A percentile compares a stretch with the other conserved stretches of the same genome.
These are phyloP conservation scores for Cladosporium oxysporum DNA, from an alignment of 2,329 filamentous ascomycete species.

Conservation along the genomic window DNA sequence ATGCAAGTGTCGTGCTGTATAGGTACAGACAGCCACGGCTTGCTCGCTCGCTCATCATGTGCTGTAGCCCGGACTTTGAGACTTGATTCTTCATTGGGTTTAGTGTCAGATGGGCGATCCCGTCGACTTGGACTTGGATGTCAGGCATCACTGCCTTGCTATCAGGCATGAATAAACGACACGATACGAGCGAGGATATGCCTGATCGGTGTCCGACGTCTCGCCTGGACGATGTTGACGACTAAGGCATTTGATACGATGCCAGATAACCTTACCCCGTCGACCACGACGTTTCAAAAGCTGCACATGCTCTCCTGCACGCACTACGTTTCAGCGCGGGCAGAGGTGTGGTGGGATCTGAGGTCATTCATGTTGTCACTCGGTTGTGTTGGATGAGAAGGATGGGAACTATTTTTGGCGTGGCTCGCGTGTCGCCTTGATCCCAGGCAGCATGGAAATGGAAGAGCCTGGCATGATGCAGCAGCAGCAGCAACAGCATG, in stretches of 20 bases:
- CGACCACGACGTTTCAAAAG: background rate
- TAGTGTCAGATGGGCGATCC: background rate
- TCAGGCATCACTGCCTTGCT: background rate
- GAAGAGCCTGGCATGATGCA: conserved; percentile 1
- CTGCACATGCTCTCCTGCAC: background rate
- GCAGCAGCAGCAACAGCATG: background rate
- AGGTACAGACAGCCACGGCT: conserved; percentile 22
- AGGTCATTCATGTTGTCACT: conserved; percentile 8
- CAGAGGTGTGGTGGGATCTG: conserved; percentile 8
- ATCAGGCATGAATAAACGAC: background rate
- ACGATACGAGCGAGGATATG: background rate
- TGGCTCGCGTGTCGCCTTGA: conserved; percentile 5
- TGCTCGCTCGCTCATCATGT: background rate
- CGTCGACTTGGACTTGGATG: background rate
- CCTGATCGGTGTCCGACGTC: background rate
- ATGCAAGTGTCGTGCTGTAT: conserved; percentile 19
- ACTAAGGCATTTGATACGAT: background rate
- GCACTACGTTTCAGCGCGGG: background rate
- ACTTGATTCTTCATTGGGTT: conserved; percentile 7
- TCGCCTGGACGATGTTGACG: background rate
- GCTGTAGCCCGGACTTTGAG: conserved; percentile 10
- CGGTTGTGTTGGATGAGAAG: conserved; percentile 3
- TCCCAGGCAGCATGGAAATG: background rate
- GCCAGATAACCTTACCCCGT: background rate
- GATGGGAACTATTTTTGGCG: conserved; percentile 5